These are phyloP conservation scores for Aspergillus leporis DNA, from an alignment of 495 filamentous ascomycete genomes.

Conservation along the genomic window DNA sequence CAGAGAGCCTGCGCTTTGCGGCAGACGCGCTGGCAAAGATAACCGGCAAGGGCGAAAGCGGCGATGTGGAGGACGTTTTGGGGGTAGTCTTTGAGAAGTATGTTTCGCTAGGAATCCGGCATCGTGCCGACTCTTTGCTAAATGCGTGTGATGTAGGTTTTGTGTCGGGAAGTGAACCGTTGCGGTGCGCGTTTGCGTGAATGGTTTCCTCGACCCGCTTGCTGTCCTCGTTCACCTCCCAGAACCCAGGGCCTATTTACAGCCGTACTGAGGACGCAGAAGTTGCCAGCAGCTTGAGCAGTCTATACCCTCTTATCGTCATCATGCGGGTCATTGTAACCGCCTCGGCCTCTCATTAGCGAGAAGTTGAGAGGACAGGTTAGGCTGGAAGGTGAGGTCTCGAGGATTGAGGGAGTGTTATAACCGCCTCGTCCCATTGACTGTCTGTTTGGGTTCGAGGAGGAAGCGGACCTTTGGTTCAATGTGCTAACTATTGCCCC, in stretches of 20 bases:
- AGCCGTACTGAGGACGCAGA: background rate
- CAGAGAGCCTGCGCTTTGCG: slow-evolving; percentile 81
- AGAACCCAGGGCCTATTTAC: background rate
- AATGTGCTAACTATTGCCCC: background rate
- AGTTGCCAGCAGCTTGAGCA: background rate
- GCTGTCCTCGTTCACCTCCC: background rate
- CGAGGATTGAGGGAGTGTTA: slow-evolving; percentile 22
- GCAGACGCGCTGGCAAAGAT: slow-evolving; percentile 80
- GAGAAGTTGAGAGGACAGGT: slow-evolving; percentile 1
- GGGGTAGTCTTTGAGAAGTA: slow-evolving; percentile 98
- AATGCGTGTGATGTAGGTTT: slow-evolving; percentile 46
- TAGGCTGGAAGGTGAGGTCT: background rate
- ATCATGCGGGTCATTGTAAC: slow-evolving; percentile 48
- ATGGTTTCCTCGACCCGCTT: slow-evolving; percentile 4
- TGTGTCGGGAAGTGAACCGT: slow-evolving; percentile 66
- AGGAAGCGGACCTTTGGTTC: background rate
- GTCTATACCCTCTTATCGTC: slow-evolving; percentile 34
- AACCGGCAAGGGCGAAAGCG: slow-evolving; percentile 80
- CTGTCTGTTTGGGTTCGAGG: background rate
- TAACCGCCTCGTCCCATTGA: slow-evolving; percentile 33
- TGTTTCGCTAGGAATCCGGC: slow-evolving; percentile 19
- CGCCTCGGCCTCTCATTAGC: slow-evolving; percentile 52
- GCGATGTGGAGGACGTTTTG: slow-evolving; percentile 94
- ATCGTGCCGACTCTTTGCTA: slow-evolving; percentile 15
- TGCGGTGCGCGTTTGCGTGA: background rate